Base-by-base conservation (phyloP, 2,329 filamentous ascomycete species). In the Fusarium globosum region DNA sequence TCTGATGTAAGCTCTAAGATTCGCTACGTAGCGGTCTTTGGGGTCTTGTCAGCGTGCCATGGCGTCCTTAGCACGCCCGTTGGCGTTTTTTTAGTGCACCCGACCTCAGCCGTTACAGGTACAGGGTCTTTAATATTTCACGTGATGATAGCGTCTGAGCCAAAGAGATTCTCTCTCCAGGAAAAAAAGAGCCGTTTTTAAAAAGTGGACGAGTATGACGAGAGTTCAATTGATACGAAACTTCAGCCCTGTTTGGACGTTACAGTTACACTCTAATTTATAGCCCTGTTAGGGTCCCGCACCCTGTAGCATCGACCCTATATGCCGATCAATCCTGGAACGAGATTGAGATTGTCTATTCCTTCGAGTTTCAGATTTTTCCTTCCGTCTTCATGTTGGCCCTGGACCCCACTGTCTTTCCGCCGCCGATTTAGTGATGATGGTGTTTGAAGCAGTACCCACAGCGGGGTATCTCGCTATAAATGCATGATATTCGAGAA, bases 161-260 rank as follows among this genome's bases (percentile, higher is more conserved):
- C 26, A 55, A 68, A 23, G 35, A 58, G 20, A 30, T n/a, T n/a
- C 20, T 12, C 20, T 26, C n/a, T 13, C 14, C 6, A 11, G 20
- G 8, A 15, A 20, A 6, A 41, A 33, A 33, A 20, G 21, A 36
- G 21, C 30, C 16, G n/a, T 10, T 15, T 33, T 15, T 21, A 30
- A 51, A 65, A 65, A 60, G 53, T 60, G 56, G 63, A 41, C 23
- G 20, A 28, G 15, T 14, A 28, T 61, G 15, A 30, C 38, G 52
- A 67, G 18, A 26, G 36, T 51, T 52, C 9, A 46, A 23, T 57
- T 33, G 39, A 69, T 21, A 51, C 43, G 33, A 51, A 46, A 64
- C 62, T 69, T 65, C 41, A 69, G 65, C 57, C 49, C 58, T 69
- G 65, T 65, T 41, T 69, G 26, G 65, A 69, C 59, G 51, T 59